Conservation (phyloP, 495 filamentous ascomycete genomes). For the Darksidea phi region DNA sequence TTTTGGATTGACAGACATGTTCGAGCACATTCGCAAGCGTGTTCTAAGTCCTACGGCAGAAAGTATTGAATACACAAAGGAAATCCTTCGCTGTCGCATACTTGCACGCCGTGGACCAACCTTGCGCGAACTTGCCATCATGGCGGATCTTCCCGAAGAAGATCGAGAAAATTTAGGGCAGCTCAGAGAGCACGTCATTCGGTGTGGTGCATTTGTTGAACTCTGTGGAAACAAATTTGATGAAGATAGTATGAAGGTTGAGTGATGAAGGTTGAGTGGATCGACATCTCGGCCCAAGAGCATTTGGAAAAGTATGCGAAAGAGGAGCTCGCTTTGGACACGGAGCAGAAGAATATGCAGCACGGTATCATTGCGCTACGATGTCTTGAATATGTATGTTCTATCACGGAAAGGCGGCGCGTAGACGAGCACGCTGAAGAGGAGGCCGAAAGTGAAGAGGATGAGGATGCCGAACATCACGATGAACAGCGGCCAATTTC, state of each 20-base stretch:
- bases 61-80: slow-evolving; percentile 27
- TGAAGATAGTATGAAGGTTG: slow-evolving; percentile 16
- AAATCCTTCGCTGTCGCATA: slow-evolving; percentile 22
- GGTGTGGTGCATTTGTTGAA: slow-evolving; percentile 20
- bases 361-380: slow-evolving; percentile 27
- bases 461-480: slow-evolving; percentile 2
- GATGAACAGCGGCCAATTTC: too few relatives aligned
- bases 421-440: neutral
- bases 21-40: slow-evolving; percentile 22
- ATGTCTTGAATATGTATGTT: slow-evolving; percentile 17
- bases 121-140: slow-evolving; percentile 22
- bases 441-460: neutral
- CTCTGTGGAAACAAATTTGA: slow-evolving; percentile 12
- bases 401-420: slow-evolving; percentile 3
- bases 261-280: slow-evolving; percentile 21
- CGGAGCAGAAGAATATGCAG: slow-evolving; percentile 10
- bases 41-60: slow-evolving; percentile 3
- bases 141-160: slow-evolving; percentile 17
- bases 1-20: slow-evolving; percentile 23
- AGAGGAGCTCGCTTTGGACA: slow-evolving; percentile 9
- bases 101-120: slow-evolving; percentile 14
- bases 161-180: slow-evolving; percentile 8
- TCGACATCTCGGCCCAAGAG: slow-evolving; percentile 14
- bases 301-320: slow-evolving; percentile 23
- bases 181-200: slow-evolving; percentile 9